Conservation (phyloP, 768 basidiomycete genomes). For the Mycena amicta region DNA sequence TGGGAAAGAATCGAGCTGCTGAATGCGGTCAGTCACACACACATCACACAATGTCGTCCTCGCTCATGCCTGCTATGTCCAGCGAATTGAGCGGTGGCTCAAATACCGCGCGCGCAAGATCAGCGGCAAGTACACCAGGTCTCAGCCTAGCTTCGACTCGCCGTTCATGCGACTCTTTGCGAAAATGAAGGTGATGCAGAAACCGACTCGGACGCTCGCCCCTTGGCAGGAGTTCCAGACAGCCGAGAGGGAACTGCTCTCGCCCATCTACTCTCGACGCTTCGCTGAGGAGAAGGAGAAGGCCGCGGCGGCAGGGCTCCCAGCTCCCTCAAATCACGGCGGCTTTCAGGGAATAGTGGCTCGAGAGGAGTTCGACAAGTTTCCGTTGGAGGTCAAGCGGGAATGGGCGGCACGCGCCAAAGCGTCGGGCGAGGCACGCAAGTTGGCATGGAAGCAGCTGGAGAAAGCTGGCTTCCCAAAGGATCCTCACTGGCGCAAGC, state of each 20-base stretch:
- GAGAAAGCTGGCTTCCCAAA: background rate
- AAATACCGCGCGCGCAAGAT: background rate
- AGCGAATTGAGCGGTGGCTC: conserved; percentile 3
- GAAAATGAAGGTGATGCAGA: background rate
- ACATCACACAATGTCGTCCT: background rate
- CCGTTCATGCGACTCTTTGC: background rate
- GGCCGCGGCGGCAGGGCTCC: background rate
- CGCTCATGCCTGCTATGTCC: background rate
- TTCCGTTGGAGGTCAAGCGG: background rate
- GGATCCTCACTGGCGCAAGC: background rate
- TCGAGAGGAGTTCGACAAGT: background rate
- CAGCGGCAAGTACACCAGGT: background rate
- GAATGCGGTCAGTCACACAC: background rate
- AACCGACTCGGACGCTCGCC: background rate
- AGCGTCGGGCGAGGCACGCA: background rate
- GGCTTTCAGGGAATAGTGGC: background rate
- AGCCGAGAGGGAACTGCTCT: background rate
- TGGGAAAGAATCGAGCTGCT: background rate
- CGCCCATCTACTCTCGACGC: background rate
- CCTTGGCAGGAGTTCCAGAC: background rate
- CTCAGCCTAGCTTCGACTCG: background rate
- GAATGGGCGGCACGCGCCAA: background rate
- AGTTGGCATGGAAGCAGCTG: background rate
- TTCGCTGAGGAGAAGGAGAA: background rate
- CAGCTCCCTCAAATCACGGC: background rate